Evolutionary conservation across 1,284 basidiomycete species (phyloP).

Genomic region (Ustilago bromivora): DNA sequence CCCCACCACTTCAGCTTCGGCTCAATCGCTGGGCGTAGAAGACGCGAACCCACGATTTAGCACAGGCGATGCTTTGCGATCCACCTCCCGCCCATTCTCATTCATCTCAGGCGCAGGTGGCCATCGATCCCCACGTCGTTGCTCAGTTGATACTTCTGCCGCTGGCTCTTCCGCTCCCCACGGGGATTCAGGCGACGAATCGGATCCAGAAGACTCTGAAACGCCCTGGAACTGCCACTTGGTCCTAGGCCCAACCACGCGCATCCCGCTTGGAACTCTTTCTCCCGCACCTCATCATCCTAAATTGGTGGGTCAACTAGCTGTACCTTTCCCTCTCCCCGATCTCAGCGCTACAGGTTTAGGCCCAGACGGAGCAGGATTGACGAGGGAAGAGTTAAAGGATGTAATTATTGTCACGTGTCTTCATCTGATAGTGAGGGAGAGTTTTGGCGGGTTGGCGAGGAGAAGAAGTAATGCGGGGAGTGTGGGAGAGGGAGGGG

Average conservation of each 20-base stretch:
- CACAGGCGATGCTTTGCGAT: slow-evolving; percentile 21
- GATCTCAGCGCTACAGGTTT: slow-evolving; percentile 60
- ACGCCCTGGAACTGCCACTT: slow-evolving; percentile 87
- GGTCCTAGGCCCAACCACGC: slow-evolving; percentile 68
- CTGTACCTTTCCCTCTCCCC: slow-evolving; percentile 83
- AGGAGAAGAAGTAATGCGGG: slow-evolving; percentile 75
- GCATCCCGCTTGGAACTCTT: slow-evolving; percentile 73
- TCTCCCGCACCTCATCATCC: slow-evolving; percentile 95
- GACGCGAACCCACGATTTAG: slow-evolving; percentile 14
- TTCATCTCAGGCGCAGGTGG: slow-evolving; percentile 31
- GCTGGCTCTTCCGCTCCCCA: slow-evolving; percentile 37
- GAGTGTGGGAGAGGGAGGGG: slow-evolving; percentile 17
- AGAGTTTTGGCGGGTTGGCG: slow-evolving; percentile 89
- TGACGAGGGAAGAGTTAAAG: slow-evolving; percentile 90
- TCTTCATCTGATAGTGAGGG: slow-evolving; percentile 90
- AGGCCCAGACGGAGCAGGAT: slow-evolving; percentile 58
- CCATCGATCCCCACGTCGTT: slow-evolving; percentile 29
- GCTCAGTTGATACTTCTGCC: slow-evolving; percentile 43
- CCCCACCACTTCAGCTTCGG: slow-evolving; percentile 25
- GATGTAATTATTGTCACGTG: slow-evolving; percentile 89
- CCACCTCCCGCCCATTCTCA: slow-evolving; percentile 36
- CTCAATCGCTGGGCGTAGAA: slow-evolving; percentile 23
- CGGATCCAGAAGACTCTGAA: slow-evolving; percentile 94
- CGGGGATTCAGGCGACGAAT: slow-evolving; percentile 45
- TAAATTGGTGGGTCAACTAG: slow-evolving; percentile 89